Evolutionary conservation across 1,284 basidiomycete genomes (phyloP).

Genomic region (Rugiboletus extremiorientalis): DNA sequence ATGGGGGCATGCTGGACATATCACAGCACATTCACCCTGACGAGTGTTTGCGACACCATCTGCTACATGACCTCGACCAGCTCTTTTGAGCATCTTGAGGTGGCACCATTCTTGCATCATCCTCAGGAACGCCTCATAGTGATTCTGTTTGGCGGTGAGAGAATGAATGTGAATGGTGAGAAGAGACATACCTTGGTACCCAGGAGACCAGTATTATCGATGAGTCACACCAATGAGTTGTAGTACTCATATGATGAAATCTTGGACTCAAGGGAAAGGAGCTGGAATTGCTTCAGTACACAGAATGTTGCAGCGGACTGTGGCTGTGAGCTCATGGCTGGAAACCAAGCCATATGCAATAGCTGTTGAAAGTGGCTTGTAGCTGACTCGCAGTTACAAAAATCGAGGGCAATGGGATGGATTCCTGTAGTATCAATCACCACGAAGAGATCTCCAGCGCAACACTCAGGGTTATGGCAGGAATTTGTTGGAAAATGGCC

Average conservation of each 20-base stretch:
- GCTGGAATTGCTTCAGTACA: conserved; percentile 17
- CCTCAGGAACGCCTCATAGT: neutral
- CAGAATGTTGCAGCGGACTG: conserved; percentile 21
- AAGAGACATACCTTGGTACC: too few relatives aligned
- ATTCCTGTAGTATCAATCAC: too few relatives aligned
- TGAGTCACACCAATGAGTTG: conserved; percentile 6
- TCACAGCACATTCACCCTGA: conserved; percentile 13
- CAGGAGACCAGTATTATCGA: neutral
- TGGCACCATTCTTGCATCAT: conserved; percentile 1
- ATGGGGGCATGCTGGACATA: conserved; percentile 34
- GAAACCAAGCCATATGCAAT: too few relatives aligned
- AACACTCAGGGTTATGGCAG: too few relatives aligned
- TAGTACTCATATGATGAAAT: conserved; percentile 20
- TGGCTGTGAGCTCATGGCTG: too few relatives aligned
- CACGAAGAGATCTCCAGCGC: too few relatives aligned
- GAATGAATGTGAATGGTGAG: too few relatives aligned
- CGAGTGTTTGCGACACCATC: too few relatives aligned
- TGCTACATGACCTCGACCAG: neutral
- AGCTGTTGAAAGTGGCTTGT: too few relatives aligned
- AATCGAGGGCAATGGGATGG: too few relatives aligned
- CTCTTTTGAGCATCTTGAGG: conserved; percentile 18
- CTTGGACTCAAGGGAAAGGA: conserved; percentile 19
- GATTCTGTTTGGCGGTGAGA: neutral
- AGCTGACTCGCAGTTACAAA: too few relatives aligned
- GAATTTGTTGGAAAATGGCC: too few relatives aligned